Conservation (phyloP, 2,329 filamentous ascomycete species). For the Cordyceps fumosorosea region DNA sequence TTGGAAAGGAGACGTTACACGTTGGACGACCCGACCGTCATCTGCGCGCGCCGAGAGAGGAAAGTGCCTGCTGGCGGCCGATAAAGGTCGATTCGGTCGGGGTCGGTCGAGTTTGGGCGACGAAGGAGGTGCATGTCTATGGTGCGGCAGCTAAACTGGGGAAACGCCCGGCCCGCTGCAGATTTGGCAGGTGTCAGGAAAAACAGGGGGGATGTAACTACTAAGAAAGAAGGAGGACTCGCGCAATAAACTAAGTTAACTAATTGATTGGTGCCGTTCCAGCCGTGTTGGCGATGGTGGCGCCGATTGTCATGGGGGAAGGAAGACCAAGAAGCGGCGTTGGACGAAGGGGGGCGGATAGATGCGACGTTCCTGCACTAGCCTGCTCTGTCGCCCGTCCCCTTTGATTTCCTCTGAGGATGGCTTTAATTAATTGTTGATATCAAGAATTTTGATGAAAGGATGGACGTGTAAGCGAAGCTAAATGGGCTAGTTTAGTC, state of each 20-base stretch:
- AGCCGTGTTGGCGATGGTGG: conserved; percentile 4
- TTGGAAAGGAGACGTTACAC: conserved; percentile 9
- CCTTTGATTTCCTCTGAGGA: not conserved
- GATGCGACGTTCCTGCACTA: conserved; percentile 14
- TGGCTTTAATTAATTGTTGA: too few species aligned
- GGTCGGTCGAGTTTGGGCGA: not conserved
- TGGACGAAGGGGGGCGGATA: conserved; percentile 1
- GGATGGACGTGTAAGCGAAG: too few species aligned
- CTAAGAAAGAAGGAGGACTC: not conserved
- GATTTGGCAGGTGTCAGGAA: not conserved
- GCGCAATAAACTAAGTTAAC: not conserved
- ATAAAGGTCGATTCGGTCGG: not conserved
- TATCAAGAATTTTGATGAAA: too few species aligned
- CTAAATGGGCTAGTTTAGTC: too few species aligned
- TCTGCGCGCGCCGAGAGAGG: not conserved
- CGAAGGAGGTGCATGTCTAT: not conserved
- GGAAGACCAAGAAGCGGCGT: too few species aligned
- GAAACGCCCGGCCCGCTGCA: not conserved
- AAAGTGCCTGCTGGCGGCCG: too few species aligned
- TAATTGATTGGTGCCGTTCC: not conserved
- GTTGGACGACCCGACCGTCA: not conserved
- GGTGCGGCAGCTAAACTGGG: not conserved
- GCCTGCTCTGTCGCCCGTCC: not conserved
- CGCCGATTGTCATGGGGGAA: conserved; percentile 4
- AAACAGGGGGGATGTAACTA: too few species aligned